Evolutionary conservation across 164 flowering plant genomes (phyloP).

Genomic region (Hamamelis virginiana): DNA sequence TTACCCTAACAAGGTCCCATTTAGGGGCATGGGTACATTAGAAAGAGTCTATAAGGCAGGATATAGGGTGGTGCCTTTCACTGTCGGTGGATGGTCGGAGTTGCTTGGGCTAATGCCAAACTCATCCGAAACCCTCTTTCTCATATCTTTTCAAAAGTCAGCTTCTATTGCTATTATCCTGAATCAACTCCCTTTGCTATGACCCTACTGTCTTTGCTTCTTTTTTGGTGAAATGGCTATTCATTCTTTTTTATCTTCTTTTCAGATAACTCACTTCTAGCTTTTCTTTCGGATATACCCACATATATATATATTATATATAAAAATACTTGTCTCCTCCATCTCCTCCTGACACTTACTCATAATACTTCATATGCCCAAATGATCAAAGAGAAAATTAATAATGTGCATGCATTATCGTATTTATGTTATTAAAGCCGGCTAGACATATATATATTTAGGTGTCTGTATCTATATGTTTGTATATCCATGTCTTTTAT

Average conservation of each 20-base stretch:
- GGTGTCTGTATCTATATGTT: too few species aligned
- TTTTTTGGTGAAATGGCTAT: conserved; percentile 26
- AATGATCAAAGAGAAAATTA: too few species aligned
- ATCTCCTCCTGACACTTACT: too few species aligned
- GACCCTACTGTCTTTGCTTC: conserved; percentile 11
- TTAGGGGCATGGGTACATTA: background rate
- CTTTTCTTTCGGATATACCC: background rate
- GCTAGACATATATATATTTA: too few species aligned
- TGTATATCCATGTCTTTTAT: too few species aligned
- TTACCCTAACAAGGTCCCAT: conserved; percentile 11
- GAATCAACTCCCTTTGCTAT: conserved; percentile 4
- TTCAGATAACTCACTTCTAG: background rate
- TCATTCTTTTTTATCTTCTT: conserved; percentile 14
- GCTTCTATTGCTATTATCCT: conserved; percentile 12
- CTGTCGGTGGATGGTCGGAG: conserved; percentile 36
- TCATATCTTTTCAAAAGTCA: conserved; percentile 19
- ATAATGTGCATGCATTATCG: background rate
- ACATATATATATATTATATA: background rate
- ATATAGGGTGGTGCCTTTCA: conserved; percentile 19
- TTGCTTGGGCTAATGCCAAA: conserved; percentile 8
- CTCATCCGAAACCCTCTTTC: background rate
- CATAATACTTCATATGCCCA: too few species aligned
- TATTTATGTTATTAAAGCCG: background rate
- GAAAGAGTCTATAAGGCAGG: background rate
- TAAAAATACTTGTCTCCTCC: background rate